Conservation (phyloP, 331 rosid species). For the Pyracantha coccinea region DNA sequence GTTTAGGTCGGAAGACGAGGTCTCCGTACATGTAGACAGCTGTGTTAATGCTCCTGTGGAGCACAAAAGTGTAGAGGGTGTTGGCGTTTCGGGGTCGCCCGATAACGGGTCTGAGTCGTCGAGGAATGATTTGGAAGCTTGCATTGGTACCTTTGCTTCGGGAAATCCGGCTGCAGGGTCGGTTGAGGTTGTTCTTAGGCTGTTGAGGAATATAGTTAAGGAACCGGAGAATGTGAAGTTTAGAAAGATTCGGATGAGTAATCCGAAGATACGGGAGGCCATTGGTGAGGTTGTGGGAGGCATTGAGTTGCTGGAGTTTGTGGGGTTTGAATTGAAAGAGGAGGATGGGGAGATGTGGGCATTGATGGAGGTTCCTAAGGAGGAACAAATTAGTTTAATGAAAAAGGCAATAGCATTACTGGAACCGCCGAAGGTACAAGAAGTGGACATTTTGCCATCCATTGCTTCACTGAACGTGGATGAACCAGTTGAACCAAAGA, state of each 20-base stretch:
- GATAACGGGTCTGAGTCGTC: conserved; percentile 16
- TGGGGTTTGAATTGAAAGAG: conserved; percentile 62
- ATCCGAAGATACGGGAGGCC: conserved; percentile 78
- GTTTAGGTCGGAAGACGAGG: conserved; percentile 70
- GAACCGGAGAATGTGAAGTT: conserved; percentile 85
- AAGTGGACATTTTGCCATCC: conserved; percentile 16
- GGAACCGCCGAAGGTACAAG: conserved; percentile 39
- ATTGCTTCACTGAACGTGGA: conserved; percentile 17
- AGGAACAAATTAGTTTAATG: conserved; percentile 35
- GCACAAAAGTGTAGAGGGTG: not conserved
- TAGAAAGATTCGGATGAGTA: conserved; percentile 70
- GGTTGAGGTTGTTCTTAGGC: conserved; percentile 55
- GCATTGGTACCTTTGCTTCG: conserved; percentile 49
- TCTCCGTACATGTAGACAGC: conserved; percentile 61
- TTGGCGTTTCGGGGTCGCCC: conserved; percentile 12
- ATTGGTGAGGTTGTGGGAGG: conserved; percentile 68
- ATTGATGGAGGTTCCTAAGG: conserved; percentile 53
- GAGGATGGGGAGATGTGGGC: conserved; percentile 92
- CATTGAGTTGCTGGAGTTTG: conserved; percentile 59
- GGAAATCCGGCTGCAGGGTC: conserved; percentile 65
- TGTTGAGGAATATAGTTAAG: conserved; percentile 60
- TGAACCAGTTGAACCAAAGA: conserved; percentile 26
- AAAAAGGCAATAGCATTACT: conserved; percentile 39
- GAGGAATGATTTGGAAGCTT: conserved; percentile 41
- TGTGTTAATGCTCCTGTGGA: conserved; percentile 35